Evolutionary conservation across 768 basidiomycete species (phyloP), one percentile per base, ranked within the genome.

Genomic region (Glaciozyma martinii): DNA sequence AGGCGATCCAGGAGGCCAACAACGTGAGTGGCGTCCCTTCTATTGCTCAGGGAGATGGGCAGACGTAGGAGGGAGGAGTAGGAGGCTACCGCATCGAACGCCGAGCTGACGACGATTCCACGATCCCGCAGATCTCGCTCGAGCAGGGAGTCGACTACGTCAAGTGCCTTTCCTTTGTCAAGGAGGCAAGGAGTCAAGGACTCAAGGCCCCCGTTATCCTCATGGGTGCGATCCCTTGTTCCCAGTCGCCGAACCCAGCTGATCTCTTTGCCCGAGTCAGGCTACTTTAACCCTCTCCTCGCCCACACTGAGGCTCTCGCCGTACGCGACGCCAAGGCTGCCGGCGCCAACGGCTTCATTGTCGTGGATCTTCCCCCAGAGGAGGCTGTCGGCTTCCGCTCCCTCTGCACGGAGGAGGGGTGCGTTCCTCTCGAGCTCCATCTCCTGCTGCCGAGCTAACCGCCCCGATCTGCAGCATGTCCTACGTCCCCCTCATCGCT

Each of bases 341-440:
- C 90, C 23, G 94, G 94, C 21, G 95, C 90, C 0, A 98, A 94
- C 76, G 95, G 95, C 1, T 99, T 92, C 75, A 93, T 98, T 71
- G 85, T 99, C 78, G 93, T 98, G 30, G 95, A 99, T 75, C 84
- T 98, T 33, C 95, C 95, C 42, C 95, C 95, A 19, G 93, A 97
- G 78, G 95, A 99, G 77, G 93, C 95, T 37, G 78, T 93, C 67
- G 78, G 81, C 30, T 98, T 99, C 81, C 83, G 93, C 46, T 83
- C 86, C 71, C 90, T 93, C 75, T 98, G 95, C 76, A 81, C 82
- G 23, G 83, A 81, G 66, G 81, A 85, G 44, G 83, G 84, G 94
- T 95, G 73, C 72, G 89, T 81, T 25, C 19, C 30, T 27, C n/a
- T 56, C 33, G 42, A 27, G n/a, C 12, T 60, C 56, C 32, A 37